Conservation (phyloP, 257 asterid species). For the Nicotiana tomentosiformis region DNA sequence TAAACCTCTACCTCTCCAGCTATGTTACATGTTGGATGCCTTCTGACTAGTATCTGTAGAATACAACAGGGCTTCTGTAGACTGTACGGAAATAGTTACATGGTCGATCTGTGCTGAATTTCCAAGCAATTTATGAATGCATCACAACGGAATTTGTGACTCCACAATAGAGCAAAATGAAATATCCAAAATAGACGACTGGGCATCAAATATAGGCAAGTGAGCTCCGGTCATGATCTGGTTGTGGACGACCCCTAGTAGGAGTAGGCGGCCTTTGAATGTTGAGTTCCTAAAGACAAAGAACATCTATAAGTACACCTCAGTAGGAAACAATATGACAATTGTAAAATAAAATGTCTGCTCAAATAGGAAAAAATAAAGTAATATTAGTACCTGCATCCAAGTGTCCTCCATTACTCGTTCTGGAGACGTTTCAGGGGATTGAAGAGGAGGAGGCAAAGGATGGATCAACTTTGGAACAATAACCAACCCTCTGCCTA, state of each 20-base stretch:
- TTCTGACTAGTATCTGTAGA: not conserved
- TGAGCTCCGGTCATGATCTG: conserved; percentile 79
- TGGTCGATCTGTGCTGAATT: not conserved
- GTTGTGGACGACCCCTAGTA: conserved; percentile 95
- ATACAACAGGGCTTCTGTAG: not conserved
- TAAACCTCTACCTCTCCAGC: conserved; percentile 2
- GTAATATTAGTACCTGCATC: conserved; percentile 74
- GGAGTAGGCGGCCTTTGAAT: conserved; percentile 99
- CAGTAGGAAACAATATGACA: not conserved
- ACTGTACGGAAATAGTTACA: not conserved
- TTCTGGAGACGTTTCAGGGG: conserved; percentile 98
- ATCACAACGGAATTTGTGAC: not conserved
- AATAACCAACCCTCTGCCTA: conserved; percentile 86
- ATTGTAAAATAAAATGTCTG: not conserved
- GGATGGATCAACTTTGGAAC: conserved; percentile 98
- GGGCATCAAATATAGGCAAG: conserved; percentile 70
- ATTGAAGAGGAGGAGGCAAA: conserved; percentile 87
- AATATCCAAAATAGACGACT: not conserved
- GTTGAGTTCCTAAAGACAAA: conserved; percentile 70
- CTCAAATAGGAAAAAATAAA: not conserved
- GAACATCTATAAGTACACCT: not conserved
- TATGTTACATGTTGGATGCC: conserved; percentile 3
- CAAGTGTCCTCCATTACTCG: conserved; percentile 71
- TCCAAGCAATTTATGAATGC: not conserved
- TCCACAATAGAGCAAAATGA: not conserved